Evolutionary conservation across 306 rosid genomes (phyloP), one percentile per base, ranked within the genome.

Genomic region (Inga laurina): DNA sequence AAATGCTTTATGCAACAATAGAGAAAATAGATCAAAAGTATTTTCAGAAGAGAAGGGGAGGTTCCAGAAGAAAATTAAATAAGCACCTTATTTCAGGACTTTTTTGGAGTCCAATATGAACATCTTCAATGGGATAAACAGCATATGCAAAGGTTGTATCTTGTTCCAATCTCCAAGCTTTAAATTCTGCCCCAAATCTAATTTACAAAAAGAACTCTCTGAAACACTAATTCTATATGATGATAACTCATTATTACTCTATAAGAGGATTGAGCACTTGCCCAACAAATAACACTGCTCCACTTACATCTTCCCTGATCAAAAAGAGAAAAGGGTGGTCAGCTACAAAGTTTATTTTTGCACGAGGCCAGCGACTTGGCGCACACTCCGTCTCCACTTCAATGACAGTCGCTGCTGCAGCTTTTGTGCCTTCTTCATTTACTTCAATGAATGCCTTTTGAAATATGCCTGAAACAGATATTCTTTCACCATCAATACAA

Each of bases 371-470:
- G 45, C 1, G 8, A 41, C 8, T 41, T 41, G 45, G 45, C 8
- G 45, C 8, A 41, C 45, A 41, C 0, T 3, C 45, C 1, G 8
- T 32, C 34, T 32, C 8, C 9, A 41, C 6, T 41, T 41, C 4
- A 5, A 8, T 41, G 8, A 4, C 4, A 8, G 87, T 82, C 30
- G 87, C 92, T 22, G 92, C 94, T 3, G 92, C 98, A 24, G 98
- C 97, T 88, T 88, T 91, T 22, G 97, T 91, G 74, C 97, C 95
- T 89, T 87, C 89, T 87, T 95, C 97, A 2, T 93, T 91, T 27
- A 95, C 95, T 90, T 93, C 92, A 67, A 93, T 84, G 81, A 90
- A 92, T 18, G 97, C 88, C 79, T 90, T 90, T 3, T 93, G 94
- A 74, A 76, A 87, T 73, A 93, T 88, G 70, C 76, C n/a, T 19